Evolutionary conservation across 495 filamentous ascomycete genomes (phyloP), one percentile per base, ranked within the genome.

Genomic region (Penicillium steckii): DNA sequence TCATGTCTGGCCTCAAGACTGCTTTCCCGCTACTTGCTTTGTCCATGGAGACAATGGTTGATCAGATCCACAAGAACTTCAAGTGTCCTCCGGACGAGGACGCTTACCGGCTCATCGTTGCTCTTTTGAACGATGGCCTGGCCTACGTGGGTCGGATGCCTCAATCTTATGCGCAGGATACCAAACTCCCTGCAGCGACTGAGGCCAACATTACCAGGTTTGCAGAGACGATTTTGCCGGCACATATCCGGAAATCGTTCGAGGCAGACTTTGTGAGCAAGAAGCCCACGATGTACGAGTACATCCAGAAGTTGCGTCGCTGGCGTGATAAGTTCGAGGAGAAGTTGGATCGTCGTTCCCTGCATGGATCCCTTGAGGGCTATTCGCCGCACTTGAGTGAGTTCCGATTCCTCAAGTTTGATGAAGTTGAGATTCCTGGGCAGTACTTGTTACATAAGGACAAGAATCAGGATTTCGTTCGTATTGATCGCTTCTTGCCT

Each of bases 1-100:
- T 97, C 49, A 90, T 94, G 81, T 87, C 88, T 27, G 85, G 86
- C 24, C 82, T 99, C 41, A 97, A 97, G 75, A 96, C 92, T 12
- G 91, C 91, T 0, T 97, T 97, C 74, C 95, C 95, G 17, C 77
- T 99, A 32, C 85, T 99, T 53, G 93, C 94, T 3, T 74, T 97
- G 27, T 97, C 94, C 2, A 97, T 99, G 92, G 95, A 99, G 73
- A 95, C 92, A 1, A 97, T 99, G 93, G 91, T 96, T 25, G 95
- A 99, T 63, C 91, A 96, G 70, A 96, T 97, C 56, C 84, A 89
- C 68, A 97, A 96, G 78, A 86, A 97, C 70, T 97, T 97, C 82
- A 97, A 97, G 66, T 97, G 93, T 62, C 93, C 92, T 23, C 92
- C 93, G 0, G 95, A 99, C 59, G 95, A 99, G 64, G 95, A 99